Evolutionary conservation across 441 rosid genomes (phyloP).

Genomic region (Bocquillonia castaneifolia): DNA sequence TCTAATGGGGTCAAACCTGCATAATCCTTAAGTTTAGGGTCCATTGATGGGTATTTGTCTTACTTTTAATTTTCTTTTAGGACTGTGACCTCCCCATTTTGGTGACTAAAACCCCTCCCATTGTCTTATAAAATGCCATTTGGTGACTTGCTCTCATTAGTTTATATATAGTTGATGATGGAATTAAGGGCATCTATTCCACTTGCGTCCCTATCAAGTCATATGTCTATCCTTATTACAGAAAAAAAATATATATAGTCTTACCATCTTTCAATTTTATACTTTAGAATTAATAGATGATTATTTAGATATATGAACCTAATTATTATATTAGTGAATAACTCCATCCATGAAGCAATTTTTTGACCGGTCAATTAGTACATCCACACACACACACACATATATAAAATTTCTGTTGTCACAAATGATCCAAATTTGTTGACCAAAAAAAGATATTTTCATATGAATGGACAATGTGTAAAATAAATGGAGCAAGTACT

Average conservation of each 20-base stretch:
- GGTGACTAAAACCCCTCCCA: background rate
- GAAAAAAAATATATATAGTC: no score
- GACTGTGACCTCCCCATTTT: background rate
- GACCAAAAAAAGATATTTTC: background rate
- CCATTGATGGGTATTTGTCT: background rate
- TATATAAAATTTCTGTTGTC: no score
- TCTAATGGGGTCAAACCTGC: slow-evolving; percentile 22
- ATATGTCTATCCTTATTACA: background rate
- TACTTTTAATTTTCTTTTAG: background rate
- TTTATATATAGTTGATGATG: no score
- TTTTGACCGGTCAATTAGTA: no score
- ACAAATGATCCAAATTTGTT: background rate
- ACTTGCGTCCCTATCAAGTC: background rate
- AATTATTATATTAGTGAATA: no score
- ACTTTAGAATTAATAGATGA: no score
- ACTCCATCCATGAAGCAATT: no score
- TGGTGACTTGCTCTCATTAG: background rate
- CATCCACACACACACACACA: no score
- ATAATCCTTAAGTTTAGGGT: slow-evolving; percentile 11
- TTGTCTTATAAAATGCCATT: background rate
- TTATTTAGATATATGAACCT: no score
- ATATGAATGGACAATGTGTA: background rate
- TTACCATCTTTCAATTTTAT: no score
- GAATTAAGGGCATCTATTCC: no score
- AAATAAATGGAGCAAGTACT: background rate